Percentiles rank a stretch among this genome's conserved stretches.
Evolutionary conservation across 352 stramenopile species (phyloP).

Genomic region (Pythium dissimile): DNA sequence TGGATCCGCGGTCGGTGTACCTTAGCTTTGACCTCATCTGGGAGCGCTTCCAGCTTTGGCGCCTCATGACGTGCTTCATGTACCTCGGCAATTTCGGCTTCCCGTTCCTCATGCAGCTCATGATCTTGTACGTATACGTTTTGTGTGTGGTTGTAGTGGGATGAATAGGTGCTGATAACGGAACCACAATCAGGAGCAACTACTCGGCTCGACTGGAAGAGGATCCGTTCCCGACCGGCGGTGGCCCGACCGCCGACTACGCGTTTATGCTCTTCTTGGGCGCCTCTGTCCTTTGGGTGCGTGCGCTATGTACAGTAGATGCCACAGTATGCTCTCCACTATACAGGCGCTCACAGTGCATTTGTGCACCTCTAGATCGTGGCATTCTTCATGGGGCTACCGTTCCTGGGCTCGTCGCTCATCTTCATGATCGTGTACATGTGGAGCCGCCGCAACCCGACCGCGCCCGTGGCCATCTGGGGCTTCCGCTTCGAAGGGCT

Average conservation of each 20-base stretch:
- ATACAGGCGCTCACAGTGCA: not conserved
- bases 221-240: conserved; percentile 79
- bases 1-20: conserved; percentile 82
- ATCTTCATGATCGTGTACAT: conserved; percentile 92
- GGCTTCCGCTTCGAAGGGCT: conserved; percentile 86
- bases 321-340: too few relatives aligned
- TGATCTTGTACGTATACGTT: conserved; percentile 69
- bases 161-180: not conserved
- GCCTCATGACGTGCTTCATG: conserved; percentile 86
- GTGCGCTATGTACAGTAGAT: conserved; percentile 11
- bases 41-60: conserved; percentile 88
- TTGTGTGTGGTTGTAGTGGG: not conserved
- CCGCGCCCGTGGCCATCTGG: conserved; percentile 79
- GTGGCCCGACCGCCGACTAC: conserved; percentile 82
- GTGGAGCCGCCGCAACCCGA: conserved; percentile 87
- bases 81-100: conserved; percentile 88
- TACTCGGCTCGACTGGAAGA: conserved; percentile 83
- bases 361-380: conserved; percentile 41
- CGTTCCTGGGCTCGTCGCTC: conserved; percentile 79
- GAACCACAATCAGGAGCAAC: conserved; percentile 43
- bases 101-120: conserved; percentile 89
- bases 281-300: conserved; percentile 69
- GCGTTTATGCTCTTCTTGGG: conserved; percentile 90
- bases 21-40: conserved; percentile 84
- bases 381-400: conserved; percentile 78